Evolutionary conservation across 164 flowering plant species (phyloP), one percentile per base, ranked within the genome.

Genomic region (Aristolochia californica): DNA sequence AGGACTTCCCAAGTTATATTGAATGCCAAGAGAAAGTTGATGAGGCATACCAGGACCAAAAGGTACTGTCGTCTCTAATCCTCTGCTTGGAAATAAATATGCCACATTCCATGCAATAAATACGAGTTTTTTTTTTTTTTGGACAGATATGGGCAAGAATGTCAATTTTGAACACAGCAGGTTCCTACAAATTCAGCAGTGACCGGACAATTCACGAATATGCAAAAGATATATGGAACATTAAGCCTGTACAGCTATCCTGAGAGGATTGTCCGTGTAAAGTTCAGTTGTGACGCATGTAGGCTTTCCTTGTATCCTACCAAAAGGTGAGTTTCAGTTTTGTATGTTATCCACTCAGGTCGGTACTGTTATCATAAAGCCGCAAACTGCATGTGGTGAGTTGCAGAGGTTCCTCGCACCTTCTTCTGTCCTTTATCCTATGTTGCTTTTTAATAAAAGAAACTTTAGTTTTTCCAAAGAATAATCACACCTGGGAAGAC

Each of bases 21-120:
- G 97, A 91, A 70, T 85, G 94, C 76, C 97, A 91, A 70, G 91
- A 85, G 61, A 70, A 77, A 67, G 97, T 91, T 47, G 97, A 91
- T 45, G 80, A 76, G 69, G 94, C 96, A 34, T 91, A 91, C 59
- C 63, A 65, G 64, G 83, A 87, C 70, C 87, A 87, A 65, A 83
- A 75, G 81, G 97, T 85, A 27, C 71, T 61, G 5, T 17, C 24
- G n/a, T n/a, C n/a, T n/a, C n/a, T n/a, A n/a, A n/a, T n/a, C n/a
- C n/a, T n/a, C n/a, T n/a, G n/a, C n/a, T n/a, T n/a, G n/a, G n/a
- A 23, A 25, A 9, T 22, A 13, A 13, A 22, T 26, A 25, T 25
- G 40, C 9, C 13, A 11, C 27, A 23, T 60, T 34, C 22, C 45
- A 27, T 58, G 27, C 50, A 53, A 23, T 5, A 22, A n/a, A 0